Evolutionary conservation across 495 filamentous ascomycete species (phyloP).

Genomic region (Podospora tetraspora): DNA sequence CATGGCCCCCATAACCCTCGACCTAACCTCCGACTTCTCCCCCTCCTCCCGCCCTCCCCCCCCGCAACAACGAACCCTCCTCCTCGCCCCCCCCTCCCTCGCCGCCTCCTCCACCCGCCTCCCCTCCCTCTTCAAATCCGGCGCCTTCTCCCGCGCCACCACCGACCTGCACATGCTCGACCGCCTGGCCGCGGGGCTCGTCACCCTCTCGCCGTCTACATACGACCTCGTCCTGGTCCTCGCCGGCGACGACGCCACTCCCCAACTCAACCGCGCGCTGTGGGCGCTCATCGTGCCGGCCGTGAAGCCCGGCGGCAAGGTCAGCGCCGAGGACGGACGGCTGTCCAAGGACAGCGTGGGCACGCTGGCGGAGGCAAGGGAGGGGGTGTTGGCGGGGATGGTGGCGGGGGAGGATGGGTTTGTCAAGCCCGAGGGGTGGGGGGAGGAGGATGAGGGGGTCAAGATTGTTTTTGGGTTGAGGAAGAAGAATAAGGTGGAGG

Average conservation of each 20-base stretch:
- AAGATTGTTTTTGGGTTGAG: slow-evolving; percentile 66
- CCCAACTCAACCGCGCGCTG: slow-evolving; percentile 58
- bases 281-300: slow-evolving; percentile 61
- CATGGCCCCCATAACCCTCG: slow-evolving; percentile 25
- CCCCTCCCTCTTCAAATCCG: slow-evolving; percentile 43
- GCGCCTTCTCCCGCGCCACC: slow-evolving; percentile 53
- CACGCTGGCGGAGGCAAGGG: slow-evolving; percentile 45
- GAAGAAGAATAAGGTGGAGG: slow-evolving; percentile 43
- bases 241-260: slow-evolving; percentile 62
- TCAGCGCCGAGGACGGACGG: slow-evolving; percentile 63
- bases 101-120: slow-evolving; percentile 46
- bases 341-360: slow-evolving; percentile 42
- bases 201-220: slow-evolving; percentile 65
- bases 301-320: slow-evolving; percentile 64
- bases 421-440: slow-evolving; percentile 57
- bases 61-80: slow-evolving; percentile 39
- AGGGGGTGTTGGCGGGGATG: slow-evolving; percentile 80
- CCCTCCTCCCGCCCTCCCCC: slow-evolving; percentile 14
- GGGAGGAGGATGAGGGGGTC: slow-evolving; percentile 55
- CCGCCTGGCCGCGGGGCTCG: slow-evolving; percentile 77
- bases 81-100: slow-evolving; percentile 51
- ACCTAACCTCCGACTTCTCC: slow-evolving; percentile 28
- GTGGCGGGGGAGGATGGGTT: slow-evolving; percentile 55
- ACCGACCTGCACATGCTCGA: slow-evolving; percentile 99
- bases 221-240: slow-evolving; percentile 88